Base-by-base conservation (phyloP, 2,329 filamentous ascomycete species). In the Septoria petroselini region DNA sequence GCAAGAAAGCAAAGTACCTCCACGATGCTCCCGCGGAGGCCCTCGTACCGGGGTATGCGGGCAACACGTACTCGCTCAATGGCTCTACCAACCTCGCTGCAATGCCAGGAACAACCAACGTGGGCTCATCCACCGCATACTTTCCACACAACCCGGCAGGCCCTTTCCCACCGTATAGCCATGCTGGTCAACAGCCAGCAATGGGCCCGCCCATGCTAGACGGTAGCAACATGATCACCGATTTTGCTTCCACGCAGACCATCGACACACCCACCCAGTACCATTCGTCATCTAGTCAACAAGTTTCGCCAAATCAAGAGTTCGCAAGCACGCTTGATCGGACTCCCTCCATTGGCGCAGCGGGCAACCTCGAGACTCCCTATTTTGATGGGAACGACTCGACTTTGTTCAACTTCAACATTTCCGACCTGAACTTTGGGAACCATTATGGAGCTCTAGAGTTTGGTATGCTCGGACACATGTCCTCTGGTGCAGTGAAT, bases 1-100 rank as follows among this genome's bases (percentile, higher is more conserved):
- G 93, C 57, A 98, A 98, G 72, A 98, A 97, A 78, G 93, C 93
- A 44, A 98, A 98, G 70, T 98, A 98, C 70, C 86, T 98, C 49
- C 91, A 97, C 66, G 93, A 97, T 77, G 90, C 91, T 19, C 91
- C 91, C 29, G 83, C 89, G 44, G 90, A 94, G 68, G 90, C 90
- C 38, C 76, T 96, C 55, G 81, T 91, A 66, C 88, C 91, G n/a
- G 89, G 93, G 34, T 78, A 93, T 40, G 84, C 85, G 4, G 82
- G 84, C 23, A 82, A 78, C 55, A 83, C 78, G 55, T 88, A 85
- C 63, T 80, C 59, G 14, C 45, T 61, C 50, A 58, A 59, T 38
- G 60, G 62, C 25, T 45, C 47, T 12, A 57, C 56, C 25, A 51
- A 47, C 43, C 47, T 62, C 52, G 42, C 60, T 6, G 46, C 48